Percentiles rank a stretch among this genome's conserved stretches.
phyloP scores from a whole-genome alignment of 2,329 filamentous ascomycete genomes.

The Drechmeria coniospora region DNA sequence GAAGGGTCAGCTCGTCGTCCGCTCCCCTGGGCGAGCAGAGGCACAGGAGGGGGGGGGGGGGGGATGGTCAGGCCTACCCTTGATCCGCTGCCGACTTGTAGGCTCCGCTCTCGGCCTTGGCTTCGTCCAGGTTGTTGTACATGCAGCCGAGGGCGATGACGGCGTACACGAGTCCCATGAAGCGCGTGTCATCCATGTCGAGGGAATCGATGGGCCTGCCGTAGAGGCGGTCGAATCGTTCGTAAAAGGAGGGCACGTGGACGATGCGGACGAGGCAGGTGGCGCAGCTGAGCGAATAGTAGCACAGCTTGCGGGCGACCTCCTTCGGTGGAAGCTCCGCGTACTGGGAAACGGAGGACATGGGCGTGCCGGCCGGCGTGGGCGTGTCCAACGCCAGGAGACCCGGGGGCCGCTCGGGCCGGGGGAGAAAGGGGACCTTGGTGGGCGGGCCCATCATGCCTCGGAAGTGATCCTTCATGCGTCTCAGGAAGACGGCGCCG shows the following conservation, averaged over 20 bases:
- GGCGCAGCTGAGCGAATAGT: slow-evolving; percentile 39
- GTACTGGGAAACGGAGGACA: slow-evolving; percentile 32
- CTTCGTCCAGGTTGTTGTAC: slow-evolving; percentile 45
- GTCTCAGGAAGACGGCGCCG: slow-evolving; percentile 71
- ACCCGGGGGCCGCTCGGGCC: slow-evolving; percentile 31
- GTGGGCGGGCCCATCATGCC: slow-evolving; percentile 53
- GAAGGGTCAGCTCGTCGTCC: slow-evolving; percentile 8
- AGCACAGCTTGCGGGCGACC: slow-evolving; percentile 35
- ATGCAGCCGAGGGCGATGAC: slow-evolving; percentile 59
- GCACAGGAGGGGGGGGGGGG: neutral
- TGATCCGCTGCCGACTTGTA: slow-evolving; percentile 39
- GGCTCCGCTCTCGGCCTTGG: slow-evolving; percentile 27
- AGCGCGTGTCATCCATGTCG: slow-evolving; percentile 48
- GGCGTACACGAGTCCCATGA: slow-evolving; percentile 55
- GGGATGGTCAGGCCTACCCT: slow-evolving; percentile 27
- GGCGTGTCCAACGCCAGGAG: slow-evolving; percentile 54
- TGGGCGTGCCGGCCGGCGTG: slow-evolving; percentile 45
- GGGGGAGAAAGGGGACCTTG: slow-evolving; percentile 42
- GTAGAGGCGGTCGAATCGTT: slow-evolving; percentile 64
- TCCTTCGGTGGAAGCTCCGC: slow-evolving; percentile 56
- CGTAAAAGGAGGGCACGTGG: slow-evolving; percentile 69
- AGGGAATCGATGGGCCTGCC: slow-evolving; percentile 47
- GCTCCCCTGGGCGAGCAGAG: too few relatives aligned
- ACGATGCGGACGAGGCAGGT: slow-evolving; percentile 53
- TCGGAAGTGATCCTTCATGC: slow-evolving; percentile 78